These are phyloP conservation scores for Closterium sp. DNA, from an alignment of 139 green algal genomes.

Conservation along the genomic window DNA sequence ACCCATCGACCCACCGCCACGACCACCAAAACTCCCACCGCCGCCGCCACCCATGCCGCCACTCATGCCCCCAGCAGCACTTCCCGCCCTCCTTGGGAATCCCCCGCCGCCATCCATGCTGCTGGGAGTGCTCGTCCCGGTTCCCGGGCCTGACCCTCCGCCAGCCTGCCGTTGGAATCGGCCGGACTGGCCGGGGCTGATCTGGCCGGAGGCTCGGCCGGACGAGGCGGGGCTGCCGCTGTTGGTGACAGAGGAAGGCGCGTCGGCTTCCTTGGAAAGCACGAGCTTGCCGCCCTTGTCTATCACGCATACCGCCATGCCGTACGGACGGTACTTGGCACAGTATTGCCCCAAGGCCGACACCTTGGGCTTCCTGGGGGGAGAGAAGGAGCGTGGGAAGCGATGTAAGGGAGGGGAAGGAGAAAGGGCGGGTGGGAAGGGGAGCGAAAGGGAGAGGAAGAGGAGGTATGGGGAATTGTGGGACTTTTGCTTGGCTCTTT, in stretches of 20 bases:
- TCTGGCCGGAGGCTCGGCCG: background rate
- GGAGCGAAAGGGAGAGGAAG: background rate
- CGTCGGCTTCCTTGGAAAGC: conserved; percentile 22
- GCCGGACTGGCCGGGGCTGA: background rate
- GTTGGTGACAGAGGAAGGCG: background rate
- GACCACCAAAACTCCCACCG: background rate
- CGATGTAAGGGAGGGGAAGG: background rate
- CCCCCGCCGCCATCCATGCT: no score
- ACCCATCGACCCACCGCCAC: background rate
- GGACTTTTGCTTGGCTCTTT: no score
- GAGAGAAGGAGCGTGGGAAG: background rate
- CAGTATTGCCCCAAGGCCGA: background rate
- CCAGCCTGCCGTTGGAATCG: background rate
- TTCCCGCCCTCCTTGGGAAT: no score
- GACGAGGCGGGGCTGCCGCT: conserved; percentile 5
- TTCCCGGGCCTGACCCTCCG: background rate
- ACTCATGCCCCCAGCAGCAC: no score
- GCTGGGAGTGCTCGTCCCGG: background rate
- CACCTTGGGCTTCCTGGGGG: background rate
- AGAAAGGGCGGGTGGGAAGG: no score
- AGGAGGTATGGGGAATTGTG: background rate
- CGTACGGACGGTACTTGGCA: background rate
- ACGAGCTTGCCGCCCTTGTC: conserved; percentile 11
- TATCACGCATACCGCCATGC: conserved; percentile 10
- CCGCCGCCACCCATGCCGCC: no score